These are phyloP conservation scores for Neurospora cerealis DNA, from an alignment of 495 filamentous ascomycete genomes.

Conservation along the genomic window DNA sequence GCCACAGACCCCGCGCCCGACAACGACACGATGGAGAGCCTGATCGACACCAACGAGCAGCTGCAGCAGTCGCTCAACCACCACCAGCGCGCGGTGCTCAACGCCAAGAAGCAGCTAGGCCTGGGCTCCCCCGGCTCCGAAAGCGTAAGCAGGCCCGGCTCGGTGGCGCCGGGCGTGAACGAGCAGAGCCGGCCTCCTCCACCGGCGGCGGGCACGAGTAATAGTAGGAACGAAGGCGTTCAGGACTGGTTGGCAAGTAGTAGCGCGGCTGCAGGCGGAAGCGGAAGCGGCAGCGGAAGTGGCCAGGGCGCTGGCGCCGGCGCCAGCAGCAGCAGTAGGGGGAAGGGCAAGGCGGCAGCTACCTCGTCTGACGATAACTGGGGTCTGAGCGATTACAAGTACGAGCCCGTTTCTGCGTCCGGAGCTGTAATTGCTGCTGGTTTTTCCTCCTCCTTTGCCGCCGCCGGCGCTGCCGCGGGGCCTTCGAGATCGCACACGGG, in stretches of 20 bases:
- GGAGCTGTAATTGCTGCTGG: not conserved
- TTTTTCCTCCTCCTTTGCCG: not conserved
- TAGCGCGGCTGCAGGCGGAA: conserved; percentile 1
- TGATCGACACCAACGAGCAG: conserved; percentile 93
- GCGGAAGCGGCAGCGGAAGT: not conserved
- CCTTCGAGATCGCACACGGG: conserved; percentile 28
- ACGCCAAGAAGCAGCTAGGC: conserved; percentile 50
- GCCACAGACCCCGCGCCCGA: conserved; percentile 71
- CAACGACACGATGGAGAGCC: conserved; percentile 76
- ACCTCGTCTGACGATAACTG: conserved; percentile 12
- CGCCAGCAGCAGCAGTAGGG: conserved; percentile 12
- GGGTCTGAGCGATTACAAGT: not conserved
- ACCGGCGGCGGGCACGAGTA: not conserved
- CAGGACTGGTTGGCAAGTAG: conserved; percentile 6
- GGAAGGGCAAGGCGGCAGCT: conserved; percentile 33
- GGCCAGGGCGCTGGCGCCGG: not conserved
- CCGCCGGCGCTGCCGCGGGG: conserved; percentile 9
- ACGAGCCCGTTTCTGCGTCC: not conserved
- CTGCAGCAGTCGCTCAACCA: conserved; percentile 65
- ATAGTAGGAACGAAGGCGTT: not conserved
- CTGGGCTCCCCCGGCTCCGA: conserved; percentile 2
- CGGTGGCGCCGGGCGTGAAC: conserved; percentile 12
- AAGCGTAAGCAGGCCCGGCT: conserved; percentile 8
- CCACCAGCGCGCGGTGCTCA: conserved; percentile 70
- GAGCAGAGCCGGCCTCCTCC: conserved; percentile 10